These are phyloP conservation scores for Lenzites betulinus DNA, from an alignment of 768 basidiomycete species.

Conservation along the genomic window DNA sequence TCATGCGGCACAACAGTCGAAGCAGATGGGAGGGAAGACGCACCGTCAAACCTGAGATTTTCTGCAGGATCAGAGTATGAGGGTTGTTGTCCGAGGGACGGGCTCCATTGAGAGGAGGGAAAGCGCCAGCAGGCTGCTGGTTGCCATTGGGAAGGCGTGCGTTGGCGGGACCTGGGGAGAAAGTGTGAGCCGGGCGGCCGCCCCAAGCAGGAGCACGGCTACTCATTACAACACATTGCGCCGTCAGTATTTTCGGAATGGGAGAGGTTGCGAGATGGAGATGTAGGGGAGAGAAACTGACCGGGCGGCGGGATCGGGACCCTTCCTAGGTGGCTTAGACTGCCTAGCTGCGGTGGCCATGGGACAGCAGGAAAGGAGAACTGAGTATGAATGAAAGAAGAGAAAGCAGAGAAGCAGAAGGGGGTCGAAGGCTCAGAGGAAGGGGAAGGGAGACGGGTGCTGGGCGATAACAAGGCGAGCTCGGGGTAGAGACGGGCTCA, in stretches of 20 bases:
- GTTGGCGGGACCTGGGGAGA: constrained; percentile 50
- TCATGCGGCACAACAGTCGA: constrained; percentile 20
- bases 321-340: constrained; percentile 65
- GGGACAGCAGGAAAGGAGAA: constrained; percentile 1
- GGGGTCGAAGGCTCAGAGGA: constrained; percentile 9
- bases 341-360: constrained; percentile 72
- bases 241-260: constrained; percentile 3
- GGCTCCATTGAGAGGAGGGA: constrained; percentile 45
- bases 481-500: constrained; percentile 10
- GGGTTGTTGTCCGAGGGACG: constrained; percentile 42
- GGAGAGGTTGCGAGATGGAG: neutral
- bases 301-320: constrained; percentile 55
- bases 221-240: neutral
- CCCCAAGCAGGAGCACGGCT: constrained; percentile 64
- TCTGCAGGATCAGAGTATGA: constrained; percentile 63
- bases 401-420: constrained; percentile 32
- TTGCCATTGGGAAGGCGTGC: constrained; percentile 47
- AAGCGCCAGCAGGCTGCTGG: constrained; percentile 30
- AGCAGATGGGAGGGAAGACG: constrained; percentile 34
- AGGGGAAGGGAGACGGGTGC: constrained; percentile 5
- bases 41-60: constrained; percentile 71
- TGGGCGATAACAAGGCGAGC: constrained; percentile 20
- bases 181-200: constrained; percentile 70
- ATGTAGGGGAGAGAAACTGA: constrained; percentile 25
- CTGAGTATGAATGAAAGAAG: constrained; percentile 20